These are phyloP conservation scores for Capsicum baccatum DNA, from an alignment of 257 asterid genomes.

Conservation along the genomic window DNA sequence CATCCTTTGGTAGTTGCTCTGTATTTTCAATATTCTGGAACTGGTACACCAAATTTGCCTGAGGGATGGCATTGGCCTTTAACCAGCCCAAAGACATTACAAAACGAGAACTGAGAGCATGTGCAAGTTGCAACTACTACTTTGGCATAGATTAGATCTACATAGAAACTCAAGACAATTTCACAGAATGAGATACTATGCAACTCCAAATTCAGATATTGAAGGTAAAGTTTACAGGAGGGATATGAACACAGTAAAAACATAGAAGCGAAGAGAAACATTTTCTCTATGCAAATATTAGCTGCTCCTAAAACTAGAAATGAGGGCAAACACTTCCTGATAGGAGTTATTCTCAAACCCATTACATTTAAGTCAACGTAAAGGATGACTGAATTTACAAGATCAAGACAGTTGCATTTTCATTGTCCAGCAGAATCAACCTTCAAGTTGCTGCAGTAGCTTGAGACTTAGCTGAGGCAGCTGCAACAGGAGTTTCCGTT, in stretches of 20 bases:
- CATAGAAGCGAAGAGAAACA: not conserved
- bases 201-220: not conserved
- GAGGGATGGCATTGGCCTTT: not conserved
- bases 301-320: conserved; percentile 28
- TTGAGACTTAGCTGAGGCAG: conserved; percentile 4
- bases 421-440: not conserved
- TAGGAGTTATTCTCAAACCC: conserved; percentile 11
- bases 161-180: not conserved
- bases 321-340: conserved; percentile 1
- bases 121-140: not conserved
- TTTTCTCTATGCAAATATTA: not conserved
- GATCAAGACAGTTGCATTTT: not conserved
- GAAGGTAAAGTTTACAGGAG: not conserved
- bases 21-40: not conserved
- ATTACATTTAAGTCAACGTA: not conserved
- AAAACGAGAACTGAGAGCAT: not conserved
- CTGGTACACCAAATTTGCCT: not conserved
- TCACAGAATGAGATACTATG: not conserved
- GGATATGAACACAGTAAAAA: not conserved
- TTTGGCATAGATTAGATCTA: not conserved
- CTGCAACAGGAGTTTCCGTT: conserved; percentile 17
- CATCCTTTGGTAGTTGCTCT: not conserved
- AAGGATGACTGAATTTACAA: not conserved
- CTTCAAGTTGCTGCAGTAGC: conserved; percentile 10
- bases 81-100: not conserved